Evolutionary conservation across 2,329 filamentous ascomycete species (phyloP), one percentile per base, ranked within the genome.

Genomic region (Bimuria novae-zelandiae): DNA sequence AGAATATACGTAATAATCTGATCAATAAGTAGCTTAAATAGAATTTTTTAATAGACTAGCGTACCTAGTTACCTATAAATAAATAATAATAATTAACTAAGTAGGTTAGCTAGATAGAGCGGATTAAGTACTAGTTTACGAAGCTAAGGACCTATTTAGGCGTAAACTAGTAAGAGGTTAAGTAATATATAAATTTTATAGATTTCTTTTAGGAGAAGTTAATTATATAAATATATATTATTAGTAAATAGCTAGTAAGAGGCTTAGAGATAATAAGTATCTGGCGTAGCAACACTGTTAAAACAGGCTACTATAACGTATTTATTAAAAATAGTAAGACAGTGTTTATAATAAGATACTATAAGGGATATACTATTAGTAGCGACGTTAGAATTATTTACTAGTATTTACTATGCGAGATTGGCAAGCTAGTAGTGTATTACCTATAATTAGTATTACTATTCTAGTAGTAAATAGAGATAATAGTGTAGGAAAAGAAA

Each of bases 401-500:
- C n/a, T n/a, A n/a, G n/a, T n/a, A n/a, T n/a, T n/a, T n/a, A n/a
- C n/a, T n/a, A n/a, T n/a, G n/a, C n/a, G n/a, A n/a, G n/a, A n/a
- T n/a, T n/a, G n/a, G n/a, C n/a, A n/a, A n/a, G n/a, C n/a, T n/a
- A n/a, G n/a, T n/a, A n/a, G n/a, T n/a, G n/a, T n/a, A n/a, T n/a
- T n/a, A n/a, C n/a, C n/a, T n/a, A n/a, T n/a, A n/a, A n/a, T n/a
- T n/a, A n/a, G n/a, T n/a, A n/a, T n/a, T n/a, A n/a, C n/a, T n/a
- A n/a, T n/a, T n/a, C n/a, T n/a, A n/a, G n/a, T n/a, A n/a, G n/a
- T n/a, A 17, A 12, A 37, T 37, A 17, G 35, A 37, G 41, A 29
- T 29, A 8, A 35, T 59, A 27, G 52, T 59, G 39, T 57, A 39
- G 49, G 37, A 53, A 36, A 51, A 53, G 56, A 44, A 58, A 51